Evolutionary conservation across 1,284 basidiomycete genomes (phyloP).

Genomic region (Microbotryum intermedium): DNA sequence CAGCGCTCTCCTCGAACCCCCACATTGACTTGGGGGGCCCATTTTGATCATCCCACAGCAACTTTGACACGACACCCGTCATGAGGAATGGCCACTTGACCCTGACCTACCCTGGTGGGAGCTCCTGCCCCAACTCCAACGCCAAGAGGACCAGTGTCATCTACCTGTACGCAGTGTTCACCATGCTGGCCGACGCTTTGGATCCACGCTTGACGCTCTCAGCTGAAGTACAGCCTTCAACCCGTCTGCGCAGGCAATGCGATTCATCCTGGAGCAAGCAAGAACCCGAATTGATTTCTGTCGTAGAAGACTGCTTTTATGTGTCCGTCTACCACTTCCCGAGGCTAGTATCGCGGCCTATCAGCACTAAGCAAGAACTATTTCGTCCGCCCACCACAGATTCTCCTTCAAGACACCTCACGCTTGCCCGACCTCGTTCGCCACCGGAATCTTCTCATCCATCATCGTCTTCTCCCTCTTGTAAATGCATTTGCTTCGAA

Average conservation of each 20-base stretch:
- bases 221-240: constrained; percentile 50
- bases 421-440: constrained; percentile 8
- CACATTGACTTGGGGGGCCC: not conserved
- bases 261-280: constrained; percentile 64
- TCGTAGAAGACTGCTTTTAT: constrained; percentile 12
- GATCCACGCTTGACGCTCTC: constrained; percentile 51
- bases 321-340: constrained; percentile 4
- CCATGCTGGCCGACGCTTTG: constrained; percentile 45
- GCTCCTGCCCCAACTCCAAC: constrained; percentile 48
- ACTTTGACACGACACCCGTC: constrained; percentile 53
- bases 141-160: constrained; percentile 51
- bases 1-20: not conserved
- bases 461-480: constrained; percentile 43
- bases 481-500: too few relatives aligned
- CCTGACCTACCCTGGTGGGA: constrained; percentile 53
- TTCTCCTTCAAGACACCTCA: constrained; percentile 17
- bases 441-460: constrained; percentile 58
- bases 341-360: too few relatives aligned
- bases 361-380: not conserved
- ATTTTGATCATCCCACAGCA: constrained; percentile 39
- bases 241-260: constrained; percentile 53
- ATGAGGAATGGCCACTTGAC: constrained; percentile 47
- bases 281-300: constrained; percentile 47
- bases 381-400: not conserved
- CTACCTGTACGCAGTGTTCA: constrained; percentile 56